Percentiles rank a stretch among this genome's conserved stretches.
These are phyloP conservation scores for Coniochaeta sp. DNA, from an alignment of 2,329 filamentous ascomycete genomes.

Conservation along the genomic window DNA sequence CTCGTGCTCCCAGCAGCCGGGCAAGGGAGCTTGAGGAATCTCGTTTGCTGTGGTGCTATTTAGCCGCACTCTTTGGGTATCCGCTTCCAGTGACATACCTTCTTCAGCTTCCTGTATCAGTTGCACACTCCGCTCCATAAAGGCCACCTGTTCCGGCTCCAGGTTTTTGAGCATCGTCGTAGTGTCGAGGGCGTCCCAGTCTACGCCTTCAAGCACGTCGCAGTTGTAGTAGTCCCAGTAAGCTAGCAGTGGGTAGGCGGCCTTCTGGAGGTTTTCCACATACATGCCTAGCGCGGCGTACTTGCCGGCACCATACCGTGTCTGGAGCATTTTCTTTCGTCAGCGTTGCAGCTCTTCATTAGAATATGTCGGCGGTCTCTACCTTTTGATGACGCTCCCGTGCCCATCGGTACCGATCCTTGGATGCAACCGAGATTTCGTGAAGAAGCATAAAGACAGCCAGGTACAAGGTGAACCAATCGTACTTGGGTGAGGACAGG, in stretches of 20 bases:
- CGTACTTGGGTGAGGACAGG: constrained; percentile 22
- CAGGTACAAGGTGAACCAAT: constrained; percentile 29
- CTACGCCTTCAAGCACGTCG: constrained; percentile 18
- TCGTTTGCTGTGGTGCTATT: constrained; percentile 1
- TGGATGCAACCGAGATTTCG: constrained; percentile 29
- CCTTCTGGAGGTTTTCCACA: constrained; percentile 34
- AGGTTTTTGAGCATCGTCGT: constrained; percentile 21
- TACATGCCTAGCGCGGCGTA: constrained; percentile 29
- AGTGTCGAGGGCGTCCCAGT: constrained; percentile 15
- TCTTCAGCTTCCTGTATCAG: constrained; percentile 12
- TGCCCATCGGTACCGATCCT: constrained; percentile 35
- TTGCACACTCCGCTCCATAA: constrained; percentile 22
- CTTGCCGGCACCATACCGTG: constrained; percentile 12
- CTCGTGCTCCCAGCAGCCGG: constrained; percentile 15
- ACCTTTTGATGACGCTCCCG: constrained; percentile 23
- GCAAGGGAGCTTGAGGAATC: constrained; percentile 10
- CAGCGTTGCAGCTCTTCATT: background rate
- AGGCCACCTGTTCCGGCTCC: constrained; percentile 20
- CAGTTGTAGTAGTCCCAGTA: constrained; percentile 45
- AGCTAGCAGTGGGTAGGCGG: constrained; percentile 36
- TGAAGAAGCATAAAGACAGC: constrained; percentile 33
- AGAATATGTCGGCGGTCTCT: constrained; percentile 11
- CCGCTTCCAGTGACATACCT: constrained; percentile 5
- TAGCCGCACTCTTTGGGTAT: background rate
- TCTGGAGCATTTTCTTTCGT: constrained; percentile 11